Percentiles rank a stretch among this genome's conserved stretches.
These are phyloP conservation scores for Penstemon newberryi DNA, from an alignment of 257 asterid genomes.

Conservation along the genomic window DNA sequence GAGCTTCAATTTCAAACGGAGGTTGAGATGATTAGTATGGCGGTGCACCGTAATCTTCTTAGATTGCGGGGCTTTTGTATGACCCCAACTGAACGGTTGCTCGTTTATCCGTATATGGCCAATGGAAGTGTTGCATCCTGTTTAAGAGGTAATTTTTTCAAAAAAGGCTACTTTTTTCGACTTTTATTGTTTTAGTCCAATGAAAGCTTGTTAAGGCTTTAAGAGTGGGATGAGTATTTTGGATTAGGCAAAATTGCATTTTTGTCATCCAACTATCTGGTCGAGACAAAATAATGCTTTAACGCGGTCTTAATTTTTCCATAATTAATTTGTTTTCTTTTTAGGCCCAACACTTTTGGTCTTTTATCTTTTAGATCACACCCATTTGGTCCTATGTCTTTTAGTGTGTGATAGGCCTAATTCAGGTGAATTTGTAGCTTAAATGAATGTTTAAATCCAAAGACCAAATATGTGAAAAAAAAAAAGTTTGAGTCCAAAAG, in stretches of 20 bases:
- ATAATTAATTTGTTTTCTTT: no score
- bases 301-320: no score
- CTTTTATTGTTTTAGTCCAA: neutral
- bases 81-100: conserved; percentile 61
- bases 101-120: conserved; percentile 62
- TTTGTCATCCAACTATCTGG: no score
- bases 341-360: no score
- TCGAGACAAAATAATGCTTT: no score
- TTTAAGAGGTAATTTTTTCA: conserved; percentile 45
- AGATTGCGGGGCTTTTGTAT: conserved; percentile 56
- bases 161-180: neutral
- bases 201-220: neutral
- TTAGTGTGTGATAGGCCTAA: no score
- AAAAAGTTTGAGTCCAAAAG: no score
- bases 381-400: no score
- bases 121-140: conserved; percentile 67
- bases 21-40: conserved; percentile 62
- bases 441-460: no score
- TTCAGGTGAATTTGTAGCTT: no score
- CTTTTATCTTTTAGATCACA: no score
- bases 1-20: conserved; percentile 64
- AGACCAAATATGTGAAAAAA: no score
- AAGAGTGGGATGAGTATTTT: neutral
- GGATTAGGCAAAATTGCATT: neutral
- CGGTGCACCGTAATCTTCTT: conserved; percentile 64